Conservation (phyloP, 164 flowering plant genomes). For the Berberis vulgaris region DNA sequence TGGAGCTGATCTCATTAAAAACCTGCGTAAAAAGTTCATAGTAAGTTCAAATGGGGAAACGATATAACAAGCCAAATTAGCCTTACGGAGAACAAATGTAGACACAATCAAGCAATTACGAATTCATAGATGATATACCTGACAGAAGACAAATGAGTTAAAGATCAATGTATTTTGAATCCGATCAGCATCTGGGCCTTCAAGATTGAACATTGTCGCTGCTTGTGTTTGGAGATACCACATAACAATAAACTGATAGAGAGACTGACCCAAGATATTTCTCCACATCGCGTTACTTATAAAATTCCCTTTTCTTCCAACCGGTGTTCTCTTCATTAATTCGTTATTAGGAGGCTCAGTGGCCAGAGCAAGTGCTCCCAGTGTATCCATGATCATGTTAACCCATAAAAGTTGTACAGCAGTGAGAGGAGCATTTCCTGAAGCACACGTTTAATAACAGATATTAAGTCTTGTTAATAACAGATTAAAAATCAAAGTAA, state of each 20-base stretch:
- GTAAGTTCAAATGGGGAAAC: neutral
- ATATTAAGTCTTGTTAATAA: neutral
- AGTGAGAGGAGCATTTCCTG: slow-evolving; percentile 86
- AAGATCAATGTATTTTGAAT: slow-evolving; percentile 75
- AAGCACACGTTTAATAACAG: slow-evolving; percentile 10
- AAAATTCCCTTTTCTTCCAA: slow-evolving; percentile 88
- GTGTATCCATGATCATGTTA: slow-evolving; percentile 98
- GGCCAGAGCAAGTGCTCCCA: slow-evolving; percentile 94
- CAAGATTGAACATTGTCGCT: slow-evolving; percentile 49
- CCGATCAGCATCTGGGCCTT: slow-evolving; percentile 57
- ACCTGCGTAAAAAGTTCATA: slow-evolving; percentile 37
- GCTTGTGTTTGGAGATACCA: slow-evolving; percentile 84
- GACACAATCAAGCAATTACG: neutral
- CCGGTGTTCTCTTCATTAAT: slow-evolving; percentile 74
- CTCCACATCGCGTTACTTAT: slow-evolving; percentile 96
- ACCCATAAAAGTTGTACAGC: slow-evolving; percentile 98
- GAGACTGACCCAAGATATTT: slow-evolving; percentile 78
- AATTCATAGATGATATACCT: slow-evolving; percentile 37
- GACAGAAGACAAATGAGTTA: slow-evolving; percentile 88
- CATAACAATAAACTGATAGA: slow-evolving; percentile 72
- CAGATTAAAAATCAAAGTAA: neutral
- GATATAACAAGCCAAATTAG: neutral
- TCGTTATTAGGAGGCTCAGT: slow-evolving; percentile 89
- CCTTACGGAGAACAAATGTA: neutral
- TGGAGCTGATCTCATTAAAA: slow-evolving; percentile 87